These are phyloP conservation scores for Penicillium sp. DNA, from an alignment of 2,329 filamentous ascomycete species.

Conservation along the genomic window DNA sequence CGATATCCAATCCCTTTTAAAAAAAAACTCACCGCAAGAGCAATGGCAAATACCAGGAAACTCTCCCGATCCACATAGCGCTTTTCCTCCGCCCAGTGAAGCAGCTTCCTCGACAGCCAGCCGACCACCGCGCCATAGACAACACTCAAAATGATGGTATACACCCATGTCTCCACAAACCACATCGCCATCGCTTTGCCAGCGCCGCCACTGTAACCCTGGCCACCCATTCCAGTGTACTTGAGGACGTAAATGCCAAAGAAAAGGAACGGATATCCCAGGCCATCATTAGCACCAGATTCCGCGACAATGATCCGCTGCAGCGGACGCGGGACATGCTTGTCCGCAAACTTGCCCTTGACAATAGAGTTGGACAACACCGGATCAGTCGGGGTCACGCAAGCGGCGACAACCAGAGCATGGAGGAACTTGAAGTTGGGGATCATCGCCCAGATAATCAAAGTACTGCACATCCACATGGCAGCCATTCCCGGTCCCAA, in stretches of 20 bases:
- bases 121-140: conserved; percentile 75
- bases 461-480: conserved; percentile 84
- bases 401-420: conserved; percentile 75
- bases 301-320: conserved; percentile 80
- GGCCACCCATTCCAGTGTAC: conserved; percentile 61
- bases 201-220: conserved; percentile 57
- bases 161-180: conserved; percentile 83
- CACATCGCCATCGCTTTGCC: conserved; percentile 71
- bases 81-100: conserved; percentile 79
- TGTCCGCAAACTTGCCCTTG: conserved; percentile 89
- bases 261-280: conserved; percentile 87
- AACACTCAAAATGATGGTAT: conserved; percentile 75
- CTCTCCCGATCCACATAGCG: conserved; percentile 83
- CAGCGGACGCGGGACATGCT: conserved; percentile 77
- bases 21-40: conserved; percentile 62
- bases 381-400: conserved; percentile 89
- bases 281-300: conserved; percentile 83
- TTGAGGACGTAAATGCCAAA: conserved; percentile 80
- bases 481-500: conserved; percentile 79
- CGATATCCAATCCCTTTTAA: background rate
- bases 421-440: conserved; percentile 71
- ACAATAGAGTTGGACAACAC: conserved; percentile 86
- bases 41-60: conserved; percentile 82
- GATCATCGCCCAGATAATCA: conserved; percentile 74
- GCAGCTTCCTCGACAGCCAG: conserved; percentile 75